These are phyloP conservation scores for Glarea lozoyensis DNA, from an alignment of 495 filamentous ascomycete genomes.

Conservation along the genomic window DNA sequence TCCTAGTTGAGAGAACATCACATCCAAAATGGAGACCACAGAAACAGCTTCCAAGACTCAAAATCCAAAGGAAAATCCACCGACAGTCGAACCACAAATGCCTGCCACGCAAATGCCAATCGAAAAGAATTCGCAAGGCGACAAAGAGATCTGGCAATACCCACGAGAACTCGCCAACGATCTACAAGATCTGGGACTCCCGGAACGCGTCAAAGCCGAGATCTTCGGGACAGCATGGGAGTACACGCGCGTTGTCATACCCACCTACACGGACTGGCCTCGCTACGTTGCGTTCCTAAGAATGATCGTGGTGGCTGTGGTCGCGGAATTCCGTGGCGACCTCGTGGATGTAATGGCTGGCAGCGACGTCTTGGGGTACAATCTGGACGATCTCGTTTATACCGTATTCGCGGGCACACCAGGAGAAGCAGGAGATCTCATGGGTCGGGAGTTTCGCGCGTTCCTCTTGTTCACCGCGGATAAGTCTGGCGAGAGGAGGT, in stretches of 20 bases:
- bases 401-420: conserved; percentile 11
- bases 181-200: conserved; percentile 8
- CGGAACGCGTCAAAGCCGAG: conserved; percentile 6
- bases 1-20: no score
- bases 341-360: conserved; percentile 5
- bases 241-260: conserved; percentile 8
- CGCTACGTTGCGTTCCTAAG: conserved; percentile 17
- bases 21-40: no score
- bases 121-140: no score
- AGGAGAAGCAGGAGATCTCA: conserved; percentile 1
- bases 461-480: conserved; percentile 14
- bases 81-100: no score
- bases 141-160: conserved; percentile 13
- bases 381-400: conserved; percentile 11
- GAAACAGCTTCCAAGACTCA: no score
- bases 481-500: conserved; percentile 9
- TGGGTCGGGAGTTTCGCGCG: conserved; percentile 12
- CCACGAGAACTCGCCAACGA: conserved; percentile 14
- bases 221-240: conserved; percentile 14
- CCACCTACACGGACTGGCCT: conserved; percentile 15
- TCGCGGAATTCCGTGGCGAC: conserved; percentile 15
- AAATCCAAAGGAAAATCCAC: no score
- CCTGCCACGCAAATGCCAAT: no score
- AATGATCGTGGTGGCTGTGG: conserved; percentile 13
- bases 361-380: conserved; percentile 10